Percentiles rank a stretch among this genome's conserved stretches.
These are phyloP conservation scores for Amanita pallidorosea DNA, from an alignment of 768 basidiomycete species.

Conservation along the genomic window DNA sequence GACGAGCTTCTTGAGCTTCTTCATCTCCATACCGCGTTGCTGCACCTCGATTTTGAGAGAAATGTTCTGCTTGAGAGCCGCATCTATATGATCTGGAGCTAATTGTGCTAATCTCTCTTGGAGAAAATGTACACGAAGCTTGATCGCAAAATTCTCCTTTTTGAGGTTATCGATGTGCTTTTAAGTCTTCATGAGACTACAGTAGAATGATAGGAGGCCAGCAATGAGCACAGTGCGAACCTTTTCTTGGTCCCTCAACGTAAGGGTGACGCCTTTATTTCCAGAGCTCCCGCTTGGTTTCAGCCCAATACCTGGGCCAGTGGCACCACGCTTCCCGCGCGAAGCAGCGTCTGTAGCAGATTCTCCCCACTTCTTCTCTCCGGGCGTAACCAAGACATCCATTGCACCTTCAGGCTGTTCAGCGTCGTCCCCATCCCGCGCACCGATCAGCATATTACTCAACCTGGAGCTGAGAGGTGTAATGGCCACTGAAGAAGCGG, in stretches of 20 bases:
- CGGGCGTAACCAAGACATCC: constrained; percentile 45
- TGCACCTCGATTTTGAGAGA: constrained; percentile 89
- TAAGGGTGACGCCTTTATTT: constrained; percentile 45
- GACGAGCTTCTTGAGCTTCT: constrained; percentile 84
- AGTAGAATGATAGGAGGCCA: not conserved
- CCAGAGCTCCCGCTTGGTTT: constrained; percentile 22
- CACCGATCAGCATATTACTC: constrained; percentile 7
- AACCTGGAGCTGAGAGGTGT: constrained; percentile 27
- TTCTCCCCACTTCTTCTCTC: constrained; percentile 30
- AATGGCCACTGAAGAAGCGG: constrained; percentile 19
- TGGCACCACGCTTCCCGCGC: constrained; percentile 1
- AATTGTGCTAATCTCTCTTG: constrained; percentile 87
- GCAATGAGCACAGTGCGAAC: constrained; percentile 27
- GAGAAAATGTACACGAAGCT: constrained; percentile 90
- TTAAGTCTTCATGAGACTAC: constrained; percentile 2
- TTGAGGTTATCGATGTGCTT: constrained; percentile 93
- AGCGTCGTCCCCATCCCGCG: constrained; percentile 8
- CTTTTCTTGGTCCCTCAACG: constrained; percentile 94
- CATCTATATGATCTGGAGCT: constrained; percentile 87
- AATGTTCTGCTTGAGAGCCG: constrained; percentile 86
- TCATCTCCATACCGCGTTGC: constrained; percentile 81
- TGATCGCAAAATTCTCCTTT: constrained; percentile 96
- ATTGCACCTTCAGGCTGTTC: constrained; percentile 24
- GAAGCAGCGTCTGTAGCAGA: constrained; percentile 33
- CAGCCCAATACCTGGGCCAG: constrained; percentile 32